Percentiles rank a stretch among this genome's conserved stretches.
Conservation (phyloP, 192 early-diverging fungal species). For the Coemansia sp. region DNA sequence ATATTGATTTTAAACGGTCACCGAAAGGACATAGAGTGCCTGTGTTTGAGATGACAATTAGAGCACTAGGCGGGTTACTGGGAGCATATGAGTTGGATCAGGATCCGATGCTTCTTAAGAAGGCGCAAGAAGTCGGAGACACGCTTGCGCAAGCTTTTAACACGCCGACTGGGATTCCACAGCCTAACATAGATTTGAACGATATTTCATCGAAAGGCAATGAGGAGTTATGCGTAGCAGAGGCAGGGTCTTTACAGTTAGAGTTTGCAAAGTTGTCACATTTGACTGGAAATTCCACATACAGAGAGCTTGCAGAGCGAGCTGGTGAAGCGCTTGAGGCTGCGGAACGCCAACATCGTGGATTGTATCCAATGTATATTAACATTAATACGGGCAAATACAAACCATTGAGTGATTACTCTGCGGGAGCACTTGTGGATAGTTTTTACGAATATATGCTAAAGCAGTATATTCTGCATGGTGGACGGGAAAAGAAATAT, state of each 20-base stretch:
- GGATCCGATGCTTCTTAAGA: slow-evolving; percentile 63
- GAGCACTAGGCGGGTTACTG: slow-evolving; percentile 81
- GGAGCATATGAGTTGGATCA: slow-evolving; percentile 74
- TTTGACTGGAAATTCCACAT: slow-evolving; percentile 72
- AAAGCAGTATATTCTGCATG: slow-evolving; percentile 83
- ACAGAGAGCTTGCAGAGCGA: slow-evolving; percentile 68
- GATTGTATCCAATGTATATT: slow-evolving; percentile 74
- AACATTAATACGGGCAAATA: slow-evolving; percentile 21
- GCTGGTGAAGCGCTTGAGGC: slow-evolving; percentile 56
- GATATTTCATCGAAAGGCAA: neutral
- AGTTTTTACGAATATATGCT: slow-evolving; percentile 95
- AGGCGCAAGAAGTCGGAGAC: slow-evolving; percentile 75
- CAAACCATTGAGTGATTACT: slow-evolving; percentile 44
- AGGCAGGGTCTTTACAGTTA: slow-evolving; percentile 81
- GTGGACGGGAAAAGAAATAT: slow-evolving; percentile 61
- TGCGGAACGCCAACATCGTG: slow-evolving; percentile 52
- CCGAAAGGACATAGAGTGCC: slow-evolving; percentile 1
- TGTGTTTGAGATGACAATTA: slow-evolving; percentile 83
- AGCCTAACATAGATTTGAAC: slow-evolving; percentile 59
- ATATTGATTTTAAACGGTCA: slow-evolving; percentile 54
- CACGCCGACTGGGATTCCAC: slow-evolving; percentile 67
- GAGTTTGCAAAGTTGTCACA: slow-evolving; percentile 83
- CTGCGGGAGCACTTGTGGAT: slow-evolving; percentile 80
- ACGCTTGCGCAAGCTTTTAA: slow-evolving; percentile 70
- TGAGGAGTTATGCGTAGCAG: slow-evolving; percentile 52